These are phyloP conservation scores for Trametes gibbosa DNA, from an alignment of 768 basidiomycete species.

Conservation along the genomic window DNA sequence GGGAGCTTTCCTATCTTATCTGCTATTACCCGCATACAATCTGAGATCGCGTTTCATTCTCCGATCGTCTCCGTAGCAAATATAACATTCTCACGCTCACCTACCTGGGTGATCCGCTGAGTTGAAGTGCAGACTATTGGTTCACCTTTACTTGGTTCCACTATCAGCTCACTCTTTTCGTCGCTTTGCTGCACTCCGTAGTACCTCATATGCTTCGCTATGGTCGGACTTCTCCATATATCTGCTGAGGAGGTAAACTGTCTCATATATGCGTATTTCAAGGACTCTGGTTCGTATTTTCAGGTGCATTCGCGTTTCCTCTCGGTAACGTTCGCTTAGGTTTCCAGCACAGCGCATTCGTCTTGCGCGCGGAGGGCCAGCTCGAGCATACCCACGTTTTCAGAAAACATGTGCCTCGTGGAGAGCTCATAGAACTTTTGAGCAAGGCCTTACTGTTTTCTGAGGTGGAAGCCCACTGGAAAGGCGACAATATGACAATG, in stretches of 20 bases:
- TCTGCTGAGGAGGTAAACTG: slow-evolving; percentile 84
- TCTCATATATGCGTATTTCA: slow-evolving; percentile 79
- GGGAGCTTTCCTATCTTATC: slow-evolving; percentile 19
- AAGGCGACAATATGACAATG: slow-evolving; percentile 53
- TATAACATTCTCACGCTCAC: background rate
- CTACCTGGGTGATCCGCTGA: background rate
- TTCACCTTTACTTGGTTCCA: background rate
- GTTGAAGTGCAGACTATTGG: background rate
- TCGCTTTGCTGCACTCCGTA: background rate
- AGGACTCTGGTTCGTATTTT: slow-evolving; percentile 63
- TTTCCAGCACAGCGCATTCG: slow-evolving; percentile 79
- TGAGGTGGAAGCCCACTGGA: slow-evolving; percentile 85
- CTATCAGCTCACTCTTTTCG: background rate
- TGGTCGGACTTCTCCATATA: slow-evolving; percentile 50
- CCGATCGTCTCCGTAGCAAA: slow-evolving; percentile 1
- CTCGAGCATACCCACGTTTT: slow-evolving; percentile 68
- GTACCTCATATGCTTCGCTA: background rate
- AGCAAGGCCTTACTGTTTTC: slow-evolving; percentile 76
- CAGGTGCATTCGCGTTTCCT: background rate
- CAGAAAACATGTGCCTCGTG: slow-evolving; percentile 73
- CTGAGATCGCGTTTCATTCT: background rate
- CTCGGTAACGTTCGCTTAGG: slow-evolving; percentile 39
- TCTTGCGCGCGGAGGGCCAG: slow-evolving; percentile 70
- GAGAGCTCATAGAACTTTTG: slow-evolving; percentile 78
- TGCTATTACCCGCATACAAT: background rate